These are phyloP conservation scores for Globisporangium nagaii DNA, from an alignment of 352 stramenopile species.

Conservation along the genomic window DNA sequence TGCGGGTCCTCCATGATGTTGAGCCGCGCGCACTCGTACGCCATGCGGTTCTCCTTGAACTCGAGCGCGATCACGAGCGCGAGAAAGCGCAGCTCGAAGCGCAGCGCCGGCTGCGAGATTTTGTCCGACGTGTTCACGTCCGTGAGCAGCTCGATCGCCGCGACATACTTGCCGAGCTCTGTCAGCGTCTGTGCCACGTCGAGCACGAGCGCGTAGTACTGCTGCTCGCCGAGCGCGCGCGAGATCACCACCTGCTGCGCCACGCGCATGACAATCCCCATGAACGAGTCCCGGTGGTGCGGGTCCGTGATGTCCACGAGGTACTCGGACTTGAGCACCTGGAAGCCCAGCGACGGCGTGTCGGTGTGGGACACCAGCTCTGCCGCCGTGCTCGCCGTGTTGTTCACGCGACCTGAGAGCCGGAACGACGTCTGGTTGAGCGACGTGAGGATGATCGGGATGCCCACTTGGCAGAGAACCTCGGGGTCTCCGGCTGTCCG, in stretches of 20 bases:
- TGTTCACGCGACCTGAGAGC: constrained; percentile 63
- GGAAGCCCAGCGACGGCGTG: constrained; percentile 62
- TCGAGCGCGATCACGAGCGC: constrained; percentile 80
- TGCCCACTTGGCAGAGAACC: constrained; percentile 75
- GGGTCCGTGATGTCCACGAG: constrained; percentile 77
- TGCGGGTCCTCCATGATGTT: constrained; percentile 84
- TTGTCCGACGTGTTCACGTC: constrained; percentile 87
- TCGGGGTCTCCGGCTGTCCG: constrained; percentile 59
- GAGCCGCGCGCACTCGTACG: constrained; percentile 79
- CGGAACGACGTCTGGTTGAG: constrained; percentile 75
- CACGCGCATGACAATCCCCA: constrained; percentile 82
- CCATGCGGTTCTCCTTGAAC: constrained; percentile 85
- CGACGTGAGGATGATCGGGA: constrained; percentile 79
- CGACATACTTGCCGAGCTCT: constrained; percentile 75
- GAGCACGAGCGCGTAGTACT: constrained; percentile 77
- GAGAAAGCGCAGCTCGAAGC: constrained; percentile 79
- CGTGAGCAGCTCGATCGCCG: constrained; percentile 78
- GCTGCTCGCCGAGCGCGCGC: constrained; percentile 55
- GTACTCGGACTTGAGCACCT: constrained; percentile 80
- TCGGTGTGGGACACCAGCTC: constrained; percentile 57
- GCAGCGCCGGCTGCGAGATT: constrained; percentile 57
- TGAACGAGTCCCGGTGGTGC: constrained; percentile 69
- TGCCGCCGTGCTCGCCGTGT: constrained; percentile 34
- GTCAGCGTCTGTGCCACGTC: constrained; percentile 76
- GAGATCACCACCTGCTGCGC: constrained; percentile 81